Evolutionary conservation across 2,329 filamentous ascomycete genomes (phyloP).

Genomic region (Microsporum canis): DNA sequence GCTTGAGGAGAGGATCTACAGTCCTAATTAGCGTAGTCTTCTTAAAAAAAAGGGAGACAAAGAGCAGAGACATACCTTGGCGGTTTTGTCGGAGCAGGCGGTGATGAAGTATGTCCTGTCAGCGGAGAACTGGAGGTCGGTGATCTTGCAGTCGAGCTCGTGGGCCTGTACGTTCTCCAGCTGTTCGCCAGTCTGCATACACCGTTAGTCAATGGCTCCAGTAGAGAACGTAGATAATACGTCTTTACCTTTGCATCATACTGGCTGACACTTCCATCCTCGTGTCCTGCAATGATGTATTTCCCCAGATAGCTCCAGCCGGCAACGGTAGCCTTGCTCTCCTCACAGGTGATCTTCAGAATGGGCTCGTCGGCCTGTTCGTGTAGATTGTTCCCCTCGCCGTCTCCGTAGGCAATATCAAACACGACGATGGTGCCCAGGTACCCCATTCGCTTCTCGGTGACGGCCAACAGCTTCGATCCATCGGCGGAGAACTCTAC

Average conservation of each 20-base stretch:
- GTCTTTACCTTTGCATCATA: slow-evolving; percentile 74
- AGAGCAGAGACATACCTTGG: slow-evolving; percentile 52
- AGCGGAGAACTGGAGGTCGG: slow-evolving; percentile 85
- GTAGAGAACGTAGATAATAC: not conserved
- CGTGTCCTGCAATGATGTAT: slow-evolving; percentile 96
- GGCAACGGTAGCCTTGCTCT: slow-evolving; percentile 94
- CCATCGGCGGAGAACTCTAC: slow-evolving; percentile 97
- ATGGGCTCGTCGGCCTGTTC: slow-evolving; percentile 74
- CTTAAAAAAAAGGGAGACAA: not conserved
- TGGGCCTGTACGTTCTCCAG: slow-evolving; percentile 72
- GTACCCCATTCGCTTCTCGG: slow-evolving; percentile 96
- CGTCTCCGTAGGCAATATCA: slow-evolving; percentile 71
- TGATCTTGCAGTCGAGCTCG: slow-evolving; percentile 71
- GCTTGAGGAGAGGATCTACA: slow-evolving; percentile 65
- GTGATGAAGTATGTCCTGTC: slow-evolving; percentile 99
- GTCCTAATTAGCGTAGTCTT: not conserved
- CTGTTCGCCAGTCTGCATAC: slow-evolving; percentile 58
- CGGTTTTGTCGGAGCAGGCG: slow-evolving; percentile 92
- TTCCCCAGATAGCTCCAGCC: slow-evolving; percentile 90
- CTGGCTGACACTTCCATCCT: slow-evolving; percentile 82
- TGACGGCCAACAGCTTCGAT: slow-evolving; percentile 78
- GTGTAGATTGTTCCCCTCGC: slow-evolving; percentile 42
- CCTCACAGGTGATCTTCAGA: slow-evolving; percentile 82
- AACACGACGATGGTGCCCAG: slow-evolving; percentile 88
- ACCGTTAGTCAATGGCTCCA: not conserved